phyloP scores from a whole-genome alignment of 2,329 filamentous ascomycete genomes.

The Aureobasidium lini region DNA sequence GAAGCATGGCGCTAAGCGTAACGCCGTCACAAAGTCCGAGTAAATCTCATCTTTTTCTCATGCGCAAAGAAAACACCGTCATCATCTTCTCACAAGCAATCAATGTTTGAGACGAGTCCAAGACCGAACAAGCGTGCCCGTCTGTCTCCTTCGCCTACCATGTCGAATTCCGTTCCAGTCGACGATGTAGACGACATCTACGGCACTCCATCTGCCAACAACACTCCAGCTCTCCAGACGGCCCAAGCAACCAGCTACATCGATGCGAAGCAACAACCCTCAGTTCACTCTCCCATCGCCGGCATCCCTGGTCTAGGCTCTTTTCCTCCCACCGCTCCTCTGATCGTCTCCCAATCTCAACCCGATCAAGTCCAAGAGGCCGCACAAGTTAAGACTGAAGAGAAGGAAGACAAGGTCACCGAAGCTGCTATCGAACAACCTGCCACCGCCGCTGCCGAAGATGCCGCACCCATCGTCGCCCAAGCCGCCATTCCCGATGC shows the following conservation, averaged over 20 bases:
- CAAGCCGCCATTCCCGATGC: background rate
- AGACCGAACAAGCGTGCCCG: constrained; percentile 11
- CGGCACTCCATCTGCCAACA: constrained; percentile 14
- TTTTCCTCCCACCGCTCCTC: background rate
- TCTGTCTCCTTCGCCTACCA: constrained; percentile 6
- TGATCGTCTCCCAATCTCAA: background rate
- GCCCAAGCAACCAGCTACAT: background rate
- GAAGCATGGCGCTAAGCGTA: background rate
- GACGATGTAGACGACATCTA: constrained; percentile 29
- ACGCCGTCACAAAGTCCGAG: background rate
- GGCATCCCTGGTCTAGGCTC: constrained; percentile 12
- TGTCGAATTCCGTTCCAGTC: constrained; percentile 5
- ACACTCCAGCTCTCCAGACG: background rate
- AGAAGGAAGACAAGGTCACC: background rate
- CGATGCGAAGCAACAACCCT: background rate
- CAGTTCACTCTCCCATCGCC: background rate
- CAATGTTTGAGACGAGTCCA: constrained; percentile 10
- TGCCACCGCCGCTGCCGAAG: background rate
- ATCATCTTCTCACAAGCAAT: background rate
- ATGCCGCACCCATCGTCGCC: background rate
- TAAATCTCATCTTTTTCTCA: background rate
- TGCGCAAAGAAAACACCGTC: background rate
- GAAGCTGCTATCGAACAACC: too few relatives aligned
- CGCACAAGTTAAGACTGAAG: background rate
- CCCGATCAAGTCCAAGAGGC: background rate